A percentile compares a stretch with the other conserved stretches of the same genome.
phyloP scores from a whole-genome alignment of 441 rosid genomes.

The Rhodomyrtus psidioides region DNA sequence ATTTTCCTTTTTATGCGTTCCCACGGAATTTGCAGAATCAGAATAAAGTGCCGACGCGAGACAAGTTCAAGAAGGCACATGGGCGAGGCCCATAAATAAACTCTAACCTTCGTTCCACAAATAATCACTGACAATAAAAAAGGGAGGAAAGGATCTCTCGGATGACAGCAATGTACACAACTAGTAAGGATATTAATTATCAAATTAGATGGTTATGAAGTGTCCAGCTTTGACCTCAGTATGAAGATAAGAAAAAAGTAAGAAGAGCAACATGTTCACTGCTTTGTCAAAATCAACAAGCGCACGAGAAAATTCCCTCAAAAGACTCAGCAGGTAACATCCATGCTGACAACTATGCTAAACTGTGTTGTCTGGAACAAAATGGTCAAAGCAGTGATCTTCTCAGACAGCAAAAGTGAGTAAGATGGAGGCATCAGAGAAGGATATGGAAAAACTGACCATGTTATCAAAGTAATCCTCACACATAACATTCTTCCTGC shows the following conservation, averaged over 20 bases:
- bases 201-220: background rate
- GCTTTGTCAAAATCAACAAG: background rate
- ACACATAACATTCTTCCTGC: conserved; percentile 77
- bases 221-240: background rate
- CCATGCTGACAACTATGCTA: background rate
- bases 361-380: background rate
- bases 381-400: background rate
- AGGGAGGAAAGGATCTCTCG: no score
- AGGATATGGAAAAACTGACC: conserved; percentile 24
- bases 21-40: no score
- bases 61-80: no score
- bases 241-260: background rate
- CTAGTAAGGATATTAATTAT: background rate
- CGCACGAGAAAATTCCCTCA: background rate
- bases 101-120: no score
- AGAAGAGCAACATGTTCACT: background rate
- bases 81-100: no score
- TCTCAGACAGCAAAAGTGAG: background rate
- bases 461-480: conserved; percentile 84
- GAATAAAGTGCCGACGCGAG: no score
- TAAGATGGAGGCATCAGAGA: background rate
- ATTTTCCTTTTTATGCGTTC: no score
- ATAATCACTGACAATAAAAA: no score
- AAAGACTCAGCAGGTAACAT: background rate
- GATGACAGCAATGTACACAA: background rate